Evolutionary conservation across 441 rosid genomes (phyloP).

Genomic region (Aleurites moluccanus): DNA sequence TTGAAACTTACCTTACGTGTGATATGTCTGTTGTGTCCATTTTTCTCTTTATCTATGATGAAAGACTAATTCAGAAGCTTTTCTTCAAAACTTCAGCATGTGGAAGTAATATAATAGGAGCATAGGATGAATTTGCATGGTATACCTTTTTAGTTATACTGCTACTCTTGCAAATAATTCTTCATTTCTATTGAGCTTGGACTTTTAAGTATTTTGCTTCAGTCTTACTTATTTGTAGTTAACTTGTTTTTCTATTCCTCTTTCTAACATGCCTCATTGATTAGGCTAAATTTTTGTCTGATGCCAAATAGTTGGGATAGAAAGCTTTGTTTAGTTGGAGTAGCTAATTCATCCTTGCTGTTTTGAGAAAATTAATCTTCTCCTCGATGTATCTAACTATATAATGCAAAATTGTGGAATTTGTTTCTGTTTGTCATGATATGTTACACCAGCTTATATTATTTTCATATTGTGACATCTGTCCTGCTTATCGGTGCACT

Average conservation of each 20-base stretch:
- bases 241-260: background rate
- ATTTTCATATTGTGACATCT: background rate
- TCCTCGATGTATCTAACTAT: background rate
- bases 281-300: background rate
- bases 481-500: background rate
- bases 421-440: background rate
- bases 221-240: background rate
- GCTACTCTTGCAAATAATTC: background rate
- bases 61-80: background rate
- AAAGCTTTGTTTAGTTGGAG: background rate
- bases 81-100: background rate
- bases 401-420: background rate
- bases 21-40: background rate
- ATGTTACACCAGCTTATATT: background rate
- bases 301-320: background rate
- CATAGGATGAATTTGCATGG: background rate
- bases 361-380: background rate
- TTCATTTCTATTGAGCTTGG: background rate
- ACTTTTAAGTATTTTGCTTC: background rate
- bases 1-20: background rate
- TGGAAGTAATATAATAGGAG: background rate
- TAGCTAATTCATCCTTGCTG: background rate
- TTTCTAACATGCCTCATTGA: constrained; percentile 17
- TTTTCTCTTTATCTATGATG: background rate
- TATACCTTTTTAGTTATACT: background rate